Base-by-base conservation (phyloP, 495 filamentous ascomycete species). In the Neurospora hispaniola region DNA sequence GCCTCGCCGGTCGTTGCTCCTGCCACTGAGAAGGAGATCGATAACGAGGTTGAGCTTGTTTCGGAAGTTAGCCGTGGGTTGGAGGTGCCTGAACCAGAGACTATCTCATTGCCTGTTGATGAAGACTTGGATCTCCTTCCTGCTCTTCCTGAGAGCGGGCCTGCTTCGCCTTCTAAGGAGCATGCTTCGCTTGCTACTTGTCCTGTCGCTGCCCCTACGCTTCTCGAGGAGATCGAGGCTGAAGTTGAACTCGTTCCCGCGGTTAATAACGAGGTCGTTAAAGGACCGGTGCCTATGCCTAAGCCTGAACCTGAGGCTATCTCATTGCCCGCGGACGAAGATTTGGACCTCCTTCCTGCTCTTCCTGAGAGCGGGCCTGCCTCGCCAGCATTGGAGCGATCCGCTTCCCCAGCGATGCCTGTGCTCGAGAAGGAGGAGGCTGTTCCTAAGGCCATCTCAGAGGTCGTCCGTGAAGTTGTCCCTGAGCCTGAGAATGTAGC, bases 311-410 rank as follows among this genome's bases (percentile, higher is more conserved):
- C 31, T 3, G 12, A 41, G 38, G 5, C n/a, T 5, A 0, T 39
- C 3, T 39, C 72, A 5, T 40, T 35, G 18, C 41, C 43, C 2
- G 31, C 14, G 41, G 71, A 39, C 5, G 35, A 38, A 38, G 35
- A 38, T 2, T 38, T 38, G 35, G 35, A 5, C 4, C 35, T 38
- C 4, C 38, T 70, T 0, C 62, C 71, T 18, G 39, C 40, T 48
- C 14, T 73, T 20, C 71, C 71, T 5, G 73, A 74, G 16, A 71
- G 73, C 20, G 27, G 44, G 0, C 70, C 70, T 40, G 62, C 46
- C 9, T 72, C 73, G 1, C 73, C 73, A 8, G 12, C 42, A 11
- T 18, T 38, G 20, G 46, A 39, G 4, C 16, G 11, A 8, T 14
- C 23, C 3, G 27, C 54, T 2, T 62, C 54, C 2, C 54, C 54